Base-by-base conservation (phyloP, 2,329 filamentous ascomycete genomes). In the Ceratocystis variospora region DNA sequence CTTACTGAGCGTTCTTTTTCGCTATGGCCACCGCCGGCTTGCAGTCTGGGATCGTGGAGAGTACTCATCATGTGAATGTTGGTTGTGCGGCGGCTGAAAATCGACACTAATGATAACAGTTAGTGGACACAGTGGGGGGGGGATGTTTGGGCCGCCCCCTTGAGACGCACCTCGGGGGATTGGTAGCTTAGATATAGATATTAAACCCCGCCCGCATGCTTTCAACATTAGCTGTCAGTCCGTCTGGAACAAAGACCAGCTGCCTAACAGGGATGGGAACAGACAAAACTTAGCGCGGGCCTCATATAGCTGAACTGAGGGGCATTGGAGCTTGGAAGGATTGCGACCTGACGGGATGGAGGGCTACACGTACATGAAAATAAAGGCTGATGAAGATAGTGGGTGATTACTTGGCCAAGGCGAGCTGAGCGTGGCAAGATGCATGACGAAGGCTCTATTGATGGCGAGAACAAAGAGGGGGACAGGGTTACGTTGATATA, bases 21-120 rank as follows among this genome's bases (percentile, higher is more conserved):
- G 69, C 76, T 77, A 37, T 77, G 76, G 53, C 79, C 80, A 68
- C 79, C 80, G 66, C 79, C 80, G 10, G 79, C 79, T 68, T 80
- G 78, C 67, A 73, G 75, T 63, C 74, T 62, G 33, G 76, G 71
- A 68, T 71, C 67, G 67, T 67, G 65, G n/a, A 65, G 65, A 37
- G 46, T 41, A 8, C 46, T 63, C 63, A 65, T 68, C 4, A n/a
- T 65, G 41, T 17, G 12, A 44, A 31, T 62, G 19, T 48, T 25
- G 61, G 17, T 33, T 17, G 28, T 33, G 25, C 45, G 15, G 6
- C 53, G 25, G 25, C 28, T 57, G 10, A 31, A 17, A 33, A 28
- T 33, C 12, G 53, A 28, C 31, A 57, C 53, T 57, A 6, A 33
- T 17, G 53, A 57, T 15, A 8, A 6, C 8, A 33, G 17, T 33